Percentiles rank a stretch among this genome's conserved stretches.
Conservation (phyloP, 1,284 basidiomycete genomes). For the Heterobasidion parviporum region DNA sequence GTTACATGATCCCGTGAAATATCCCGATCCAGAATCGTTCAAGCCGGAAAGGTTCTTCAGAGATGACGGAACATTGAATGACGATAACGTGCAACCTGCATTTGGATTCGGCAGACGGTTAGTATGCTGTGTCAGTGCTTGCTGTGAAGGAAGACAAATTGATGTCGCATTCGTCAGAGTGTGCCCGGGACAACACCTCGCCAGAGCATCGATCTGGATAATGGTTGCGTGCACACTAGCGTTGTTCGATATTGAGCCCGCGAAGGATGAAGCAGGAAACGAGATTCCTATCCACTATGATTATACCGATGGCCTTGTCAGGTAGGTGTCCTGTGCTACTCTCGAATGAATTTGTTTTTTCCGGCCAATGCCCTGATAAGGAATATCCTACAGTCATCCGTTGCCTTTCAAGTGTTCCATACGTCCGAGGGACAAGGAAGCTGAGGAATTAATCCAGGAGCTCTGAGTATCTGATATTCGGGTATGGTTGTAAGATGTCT, state of each 20-base stretch:
- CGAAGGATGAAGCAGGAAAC: constrained; percentile 2
- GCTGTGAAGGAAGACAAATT: neutral
- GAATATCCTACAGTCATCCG: neutral
- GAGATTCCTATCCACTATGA: neutral
- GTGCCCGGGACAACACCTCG: constrained; percentile 13
- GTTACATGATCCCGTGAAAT: constrained; percentile 17
- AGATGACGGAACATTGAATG: constrained; percentile 8
- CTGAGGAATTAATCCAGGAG: neutral
- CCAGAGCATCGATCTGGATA: constrained; percentile 9
- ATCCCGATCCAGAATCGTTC: constrained; percentile 18
- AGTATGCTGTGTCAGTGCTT: neutral
- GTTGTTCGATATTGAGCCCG: constrained; percentile 2
- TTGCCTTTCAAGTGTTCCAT: neutral
- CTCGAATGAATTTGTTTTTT: neutral
- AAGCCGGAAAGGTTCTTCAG: constrained; percentile 19
- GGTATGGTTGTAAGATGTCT: too few relatives aligned
- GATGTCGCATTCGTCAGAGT: neutral
- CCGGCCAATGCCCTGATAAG: neutral
- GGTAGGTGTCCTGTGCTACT: neutral
- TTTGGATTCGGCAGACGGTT: constrained; percentile 11
- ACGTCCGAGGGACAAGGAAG: neutral
- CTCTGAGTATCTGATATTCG: neutral
- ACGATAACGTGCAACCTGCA: constrained; percentile 5
- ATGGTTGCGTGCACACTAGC: constrained; percentile 2
- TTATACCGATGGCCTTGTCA: neutral